Evolutionary conservation across 1,139 yeast species (phyloP).

Genomic region (Protomyces inouyei): DNA sequence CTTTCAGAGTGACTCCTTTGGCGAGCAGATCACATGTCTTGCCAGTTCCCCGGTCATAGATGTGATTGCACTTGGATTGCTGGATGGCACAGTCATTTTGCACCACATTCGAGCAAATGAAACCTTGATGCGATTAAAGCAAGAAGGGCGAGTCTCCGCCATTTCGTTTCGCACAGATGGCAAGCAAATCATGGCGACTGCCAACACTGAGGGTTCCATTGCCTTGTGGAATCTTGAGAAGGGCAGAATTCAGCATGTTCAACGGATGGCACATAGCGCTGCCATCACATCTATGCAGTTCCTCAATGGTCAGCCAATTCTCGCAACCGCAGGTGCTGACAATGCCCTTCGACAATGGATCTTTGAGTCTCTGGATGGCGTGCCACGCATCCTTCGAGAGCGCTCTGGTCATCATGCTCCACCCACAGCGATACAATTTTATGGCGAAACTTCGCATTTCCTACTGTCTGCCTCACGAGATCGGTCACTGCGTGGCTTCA

Average conservation of each 20-base stretch:
- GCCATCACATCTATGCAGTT: constrained; percentile 65
- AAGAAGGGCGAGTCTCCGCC: constrained; percentile 60
- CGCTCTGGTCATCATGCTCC: constrained; percentile 97
- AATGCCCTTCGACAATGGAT: constrained; percentile 84
- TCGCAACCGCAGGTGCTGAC: constrained; percentile 90
- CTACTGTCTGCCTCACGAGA: constrained; percentile 84
- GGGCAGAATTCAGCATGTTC: constrained; percentile 65
- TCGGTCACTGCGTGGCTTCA: constrained; percentile 81
- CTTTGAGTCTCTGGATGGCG: constrained; percentile 78
- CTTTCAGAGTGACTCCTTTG: constrained; percentile 38
- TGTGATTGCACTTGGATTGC: constrained; percentile 70
- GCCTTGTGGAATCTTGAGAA: constrained; percentile 77
- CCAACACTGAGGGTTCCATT: constrained; percentile 74
- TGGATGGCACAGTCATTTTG: constrained; percentile 60
- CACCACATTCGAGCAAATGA: constrained; percentile 67
- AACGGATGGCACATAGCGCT: constrained; percentile 59
- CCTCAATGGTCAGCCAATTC: constrained; percentile 85
- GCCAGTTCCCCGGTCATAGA: constrained; percentile 87
- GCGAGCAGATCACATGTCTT: constrained; percentile 52
- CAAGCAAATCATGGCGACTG: constrained; percentile 73
- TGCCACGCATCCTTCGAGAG: constrained; percentile 84
- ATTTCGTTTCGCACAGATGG: constrained; percentile 92
- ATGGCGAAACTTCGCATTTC: constrained; percentile 76
- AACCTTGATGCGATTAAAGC: constrained; percentile 53
- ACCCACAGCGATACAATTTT: constrained; percentile 70